Evolutionary conservation across 73 alveolate genomes (phyloP).

Genomic region (Uronychia setigera): DNA sequence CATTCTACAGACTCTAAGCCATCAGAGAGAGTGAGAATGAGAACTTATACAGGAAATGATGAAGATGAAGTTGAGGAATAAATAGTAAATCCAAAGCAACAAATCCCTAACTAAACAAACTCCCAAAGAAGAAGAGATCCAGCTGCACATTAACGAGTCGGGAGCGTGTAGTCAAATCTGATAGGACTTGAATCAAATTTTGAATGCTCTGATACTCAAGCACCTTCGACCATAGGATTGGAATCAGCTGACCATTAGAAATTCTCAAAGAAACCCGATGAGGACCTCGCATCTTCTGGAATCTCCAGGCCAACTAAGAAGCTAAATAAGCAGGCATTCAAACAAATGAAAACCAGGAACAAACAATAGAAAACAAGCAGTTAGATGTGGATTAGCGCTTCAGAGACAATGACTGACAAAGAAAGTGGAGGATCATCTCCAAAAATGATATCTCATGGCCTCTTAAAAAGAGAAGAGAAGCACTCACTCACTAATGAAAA

Average conservation of each 20-base stretch:
- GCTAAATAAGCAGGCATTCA: too few relatives aligned
- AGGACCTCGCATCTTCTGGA: too few relatives aligned
- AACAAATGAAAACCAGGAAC: not conserved
- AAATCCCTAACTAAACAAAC: too few relatives aligned
- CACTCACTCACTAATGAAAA: not conserved
- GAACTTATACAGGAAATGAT: too few relatives aligned
- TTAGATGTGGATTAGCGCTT: not conserved
- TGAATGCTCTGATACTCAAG: not conserved
- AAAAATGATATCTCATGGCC: not conserved
- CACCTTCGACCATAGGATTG: not conserved
- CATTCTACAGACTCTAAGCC: not conserved
- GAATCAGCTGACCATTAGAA: not conserved
- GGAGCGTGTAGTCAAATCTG: not conserved
- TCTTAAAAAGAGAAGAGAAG: not conserved
- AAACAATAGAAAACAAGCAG: not conserved
- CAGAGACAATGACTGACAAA: not conserved
- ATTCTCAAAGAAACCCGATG: too few relatives aligned
- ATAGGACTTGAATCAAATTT: not conserved
- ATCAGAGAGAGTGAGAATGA: too few relatives aligned
- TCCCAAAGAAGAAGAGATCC: too few relatives aligned
- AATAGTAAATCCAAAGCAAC: too few relatives aligned
- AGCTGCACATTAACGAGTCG: too few relatives aligned
- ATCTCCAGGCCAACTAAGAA: too few relatives aligned
- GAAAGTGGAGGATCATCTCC: not conserved
- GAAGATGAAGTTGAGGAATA: too few relatives aligned